Evolutionary conservation across 495 filamentous ascomycete species (phyloP).

Genomic region (Neurospora discreta): DNA sequence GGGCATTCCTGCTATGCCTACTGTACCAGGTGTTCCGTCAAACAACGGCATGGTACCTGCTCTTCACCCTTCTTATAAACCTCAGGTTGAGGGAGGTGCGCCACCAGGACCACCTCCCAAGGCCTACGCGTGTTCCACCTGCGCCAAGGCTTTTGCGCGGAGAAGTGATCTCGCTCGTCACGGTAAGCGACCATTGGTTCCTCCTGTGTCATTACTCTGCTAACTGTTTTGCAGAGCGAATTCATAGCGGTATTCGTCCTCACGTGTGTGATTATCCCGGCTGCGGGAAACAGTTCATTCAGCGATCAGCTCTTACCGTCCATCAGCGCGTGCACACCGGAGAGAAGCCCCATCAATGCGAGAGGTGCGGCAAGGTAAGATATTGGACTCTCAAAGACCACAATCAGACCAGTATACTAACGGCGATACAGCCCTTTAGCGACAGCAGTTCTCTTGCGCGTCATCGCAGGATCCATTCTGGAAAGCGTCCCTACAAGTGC

Average conservation of each 20-base stretch:
- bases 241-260: slow-evolving; percentile 83
- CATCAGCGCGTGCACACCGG: slow-evolving; percentile 93
- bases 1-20: slow-evolving; percentile 41
- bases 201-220: not conserved
- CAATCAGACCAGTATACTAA: not conserved
- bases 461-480: slow-evolving; percentile 90
- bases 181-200: slow-evolving; percentile 46
- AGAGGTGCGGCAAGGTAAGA: slow-evolving; percentile 86
- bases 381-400: not conserved
- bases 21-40: slow-evolving; percentile 22
- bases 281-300: slow-evolving; percentile 94
- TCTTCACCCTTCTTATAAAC: slow-evolving; percentile 9
- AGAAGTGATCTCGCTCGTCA: slow-evolving; percentile 91
- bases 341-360: slow-evolving; percentile 97
- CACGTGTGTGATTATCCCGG: slow-evolving; percentile 86
- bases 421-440: slow-evolving; percentile 71
- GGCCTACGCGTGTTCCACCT: slow-evolving; percentile 84
- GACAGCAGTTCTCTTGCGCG: slow-evolving; percentile 92
- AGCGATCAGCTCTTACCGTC: slow-evolving; percentile 93
- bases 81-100: slow-evolving; percentile 16
- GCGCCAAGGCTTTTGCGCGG: slow-evolving; percentile 85
- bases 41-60: slow-evolving; percentile 4
- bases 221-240: slow-evolving; percentile 59
- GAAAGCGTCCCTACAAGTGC: slow-evolving; percentile 94
- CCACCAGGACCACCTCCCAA: slow-evolving; percentile 34